Base-by-base conservation (phyloP, 768 basidiomycete genomes). In the Cytidiella melzeri region DNA sequence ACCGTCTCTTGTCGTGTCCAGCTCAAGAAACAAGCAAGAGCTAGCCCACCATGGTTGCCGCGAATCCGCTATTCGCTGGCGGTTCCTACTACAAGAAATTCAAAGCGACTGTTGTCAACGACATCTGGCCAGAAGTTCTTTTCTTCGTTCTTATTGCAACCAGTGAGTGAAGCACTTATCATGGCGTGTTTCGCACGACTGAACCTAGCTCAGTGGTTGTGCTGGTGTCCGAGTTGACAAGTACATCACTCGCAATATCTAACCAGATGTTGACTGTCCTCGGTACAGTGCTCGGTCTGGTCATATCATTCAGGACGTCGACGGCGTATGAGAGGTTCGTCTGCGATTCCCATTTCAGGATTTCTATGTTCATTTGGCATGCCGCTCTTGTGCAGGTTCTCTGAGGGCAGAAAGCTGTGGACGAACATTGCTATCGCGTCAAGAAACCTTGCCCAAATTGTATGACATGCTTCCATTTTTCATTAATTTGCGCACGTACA, bases 351-450 rank as follows among this genome's bases (percentile, higher is more conserved):
- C 39, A 12, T 41, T 1, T 28, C 12, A 5, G 15, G 4, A n/a
- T n/a, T n/a, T n/a, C n/a, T n/a, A n/a, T n/a, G n/a, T n/a, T n/a
- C n/a, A n/a, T n/a, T n/a, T n/a, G n/a, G n/a, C n/a, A n/a, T 24
- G 30, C 7, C 27, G 34, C 26, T 28, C 19, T 12, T 34, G n/a
- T 28, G 25, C 41, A 82, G 79, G 57, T 84, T 81, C 60, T 78
- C 79, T 57, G 80, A 85, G 61, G 86, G 86, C 5, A 66, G 84
- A 21, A 84, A 81, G 59, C 71, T 86, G 60, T 88, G 85, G 84
- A 77, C 78, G 1, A 77, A 69, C 48, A 81, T 87, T 47, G 69
- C 67, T 0, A 69, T 77, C 36, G 73, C 75, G 4, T 79, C 77
- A 5, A 73, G 80, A 47, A 82, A 79, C 53, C 59, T 87, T 23